Percentiles rank a stretch among this genome's conserved stretches.
Conservation (phyloP, 2,329 filamentous ascomycete species). For the Elsinoe arachidis region DNA sequence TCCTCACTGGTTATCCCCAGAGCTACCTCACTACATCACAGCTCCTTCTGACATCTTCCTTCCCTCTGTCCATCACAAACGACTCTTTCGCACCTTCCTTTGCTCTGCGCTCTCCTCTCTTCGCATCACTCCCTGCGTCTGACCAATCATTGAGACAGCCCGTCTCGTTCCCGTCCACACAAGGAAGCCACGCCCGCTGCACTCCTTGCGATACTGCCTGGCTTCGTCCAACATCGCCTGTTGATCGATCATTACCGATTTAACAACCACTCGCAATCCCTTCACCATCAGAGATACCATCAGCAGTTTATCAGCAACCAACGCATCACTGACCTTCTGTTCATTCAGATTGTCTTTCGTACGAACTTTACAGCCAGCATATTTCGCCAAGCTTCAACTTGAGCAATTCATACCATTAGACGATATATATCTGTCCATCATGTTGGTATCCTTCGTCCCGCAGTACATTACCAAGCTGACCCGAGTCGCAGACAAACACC, state of each 20-base stretch:
- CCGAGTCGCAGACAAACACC: neutral
- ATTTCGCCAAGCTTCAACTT: conserved; percentile 3
- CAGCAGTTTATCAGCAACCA: conserved; percentile 10
- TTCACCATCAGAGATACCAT: conserved; percentile 4
- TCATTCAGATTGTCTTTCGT: conserved; percentile 5
- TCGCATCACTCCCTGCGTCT: conserved; percentile 13
- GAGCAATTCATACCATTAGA: conserved; percentile 1
- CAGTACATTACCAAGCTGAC: neutral
- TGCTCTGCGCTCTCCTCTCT: conserved; percentile 14
- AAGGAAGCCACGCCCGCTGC: conserved; percentile 16
- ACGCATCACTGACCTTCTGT: conserved; percentile 9
- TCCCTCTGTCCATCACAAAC: conserved; percentile 14
- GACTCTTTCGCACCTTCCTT: conserved; percentile 13
- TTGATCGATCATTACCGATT: conserved; percentile 7
- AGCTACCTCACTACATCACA: conserved; percentile 5
- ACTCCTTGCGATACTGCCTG: conserved; percentile 14
- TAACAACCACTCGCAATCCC: conserved; percentile 9
- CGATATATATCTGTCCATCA: neutral
- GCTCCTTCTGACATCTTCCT: conserved; percentile 12
- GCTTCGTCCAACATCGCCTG: conserved; percentile 12
- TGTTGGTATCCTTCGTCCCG: neutral
- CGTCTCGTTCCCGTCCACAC: conserved; percentile 12
- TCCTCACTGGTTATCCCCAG: conserved; percentile 12
- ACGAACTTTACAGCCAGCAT: conserved; percentile 6
- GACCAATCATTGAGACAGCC: conserved; percentile 4